Base-by-base conservation (phyloP, 23 red algal genomes). In the Gracilaria gracilis region DNA sequence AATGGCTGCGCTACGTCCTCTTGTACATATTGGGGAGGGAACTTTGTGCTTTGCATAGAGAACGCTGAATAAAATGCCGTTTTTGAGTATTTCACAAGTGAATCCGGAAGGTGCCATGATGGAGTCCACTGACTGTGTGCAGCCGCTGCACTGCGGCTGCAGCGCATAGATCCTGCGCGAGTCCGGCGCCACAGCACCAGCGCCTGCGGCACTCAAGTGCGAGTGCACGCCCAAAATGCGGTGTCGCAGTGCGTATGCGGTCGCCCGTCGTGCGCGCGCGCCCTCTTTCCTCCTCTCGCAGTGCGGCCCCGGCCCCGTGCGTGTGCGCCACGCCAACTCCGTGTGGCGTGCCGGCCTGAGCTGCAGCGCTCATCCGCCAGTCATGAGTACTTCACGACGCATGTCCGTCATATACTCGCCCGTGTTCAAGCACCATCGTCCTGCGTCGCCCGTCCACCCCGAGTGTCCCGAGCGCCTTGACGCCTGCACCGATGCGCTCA, bases 391-490 rank as follows among this genome's bases (percentile, higher is more conserved):
- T 17, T 2, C 39, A 17, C 92, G 92, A n/a, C 92, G 81, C 29
- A 81, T 95, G 65, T 66, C 69, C 49, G 61, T 95, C 27, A 67
- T 95, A 23, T 95, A 95, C 62, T 84, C 86, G 24, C 64, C 79
- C 35, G 81, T 55, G 8, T 95, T 95, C 79, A 88, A 91, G 39
- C 34, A 88, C 2, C 93, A 95, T 29, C 38, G 25, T 27, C 53
- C 86, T n/a, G 61, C 67, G 2, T 17, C 51, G 51, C 75, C 73
- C 1, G 54, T 16, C 4, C 96, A 98, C 35, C 86, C 96, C 9
- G 96, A 98, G 78, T 82, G 91, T 34, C 91, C 96, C 38, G 91
- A 81, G 75, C 61, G 96, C 16, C 74, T 98, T 28, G 76, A 81
- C 40, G 87, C 65, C 0, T 84, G 82, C 42, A 80, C 82, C 14